Conservation (phyloP, 805 yeast species). For the Candida nitratophila region DNA sequence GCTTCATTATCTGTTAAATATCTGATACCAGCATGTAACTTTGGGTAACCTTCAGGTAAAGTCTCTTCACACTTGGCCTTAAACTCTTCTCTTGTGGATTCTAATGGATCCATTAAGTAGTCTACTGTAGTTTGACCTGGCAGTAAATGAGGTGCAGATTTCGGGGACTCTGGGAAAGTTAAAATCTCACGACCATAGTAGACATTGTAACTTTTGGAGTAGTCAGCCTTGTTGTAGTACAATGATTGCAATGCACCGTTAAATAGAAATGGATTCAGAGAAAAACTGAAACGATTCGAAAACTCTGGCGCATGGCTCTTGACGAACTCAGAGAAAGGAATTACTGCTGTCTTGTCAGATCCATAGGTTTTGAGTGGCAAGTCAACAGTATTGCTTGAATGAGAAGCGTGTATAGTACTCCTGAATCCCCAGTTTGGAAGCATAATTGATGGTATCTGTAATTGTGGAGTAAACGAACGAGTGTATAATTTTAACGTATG, state of each 20-base stretch:
- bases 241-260: conserved; percentile 46
- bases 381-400: conserved; percentile 16
- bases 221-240: conserved; percentile 38
- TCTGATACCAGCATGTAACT: conserved; percentile 63
- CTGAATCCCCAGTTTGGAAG: conserved; percentile 25
- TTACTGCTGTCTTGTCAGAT: conserved; percentile 8
- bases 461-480: too few species aligned
- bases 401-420: conserved; percentile 20
- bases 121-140: conserved; percentile 42
- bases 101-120: conserved; percentile 31
- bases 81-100: conserved; percentile 18
- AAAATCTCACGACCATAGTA: conserved; percentile 39
- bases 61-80: conserved; percentile 29
- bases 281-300: conserved; percentile 28
- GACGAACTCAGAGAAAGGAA: conserved; percentile 29
- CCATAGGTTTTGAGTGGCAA: conserved; percentile 13
- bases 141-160: conserved; percentile 13
- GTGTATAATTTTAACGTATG: too few species aligned
- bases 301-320: conserved; percentile 33
- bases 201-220: conserved; percentile 33
- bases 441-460: background rate
- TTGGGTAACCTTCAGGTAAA: conserved; percentile 46
- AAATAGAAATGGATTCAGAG: conserved; percentile 38
- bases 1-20: conserved; percentile 44
- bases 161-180: conserved; percentile 28